Evolutionary conservation across 768 basidiomycete species (phyloP).

Genomic region (Agaricus sinodeliciosus): DNA sequence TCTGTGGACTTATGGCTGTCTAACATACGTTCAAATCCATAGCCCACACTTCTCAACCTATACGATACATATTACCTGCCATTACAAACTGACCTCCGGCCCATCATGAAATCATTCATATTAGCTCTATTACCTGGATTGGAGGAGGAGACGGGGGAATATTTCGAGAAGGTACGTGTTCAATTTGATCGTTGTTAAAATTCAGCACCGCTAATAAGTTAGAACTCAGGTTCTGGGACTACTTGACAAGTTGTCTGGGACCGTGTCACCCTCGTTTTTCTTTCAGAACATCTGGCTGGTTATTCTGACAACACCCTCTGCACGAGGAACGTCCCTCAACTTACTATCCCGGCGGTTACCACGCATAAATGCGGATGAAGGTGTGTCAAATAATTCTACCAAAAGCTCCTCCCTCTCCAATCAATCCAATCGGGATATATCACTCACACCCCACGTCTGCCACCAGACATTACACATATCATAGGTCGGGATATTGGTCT

Average conservation of each 20-base stretch:
- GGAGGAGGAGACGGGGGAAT: slow-evolving; percentile 97
- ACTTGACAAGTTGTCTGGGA: slow-evolving; percentile 75
- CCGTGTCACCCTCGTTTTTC: slow-evolving; percentile 85
- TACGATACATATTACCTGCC: slow-evolving; percentile 92
- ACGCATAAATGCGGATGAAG: slow-evolving; percentile 60
- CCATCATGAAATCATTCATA: slow-evolving; percentile 91
- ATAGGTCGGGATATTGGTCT: slow-evolving; percentile 86
- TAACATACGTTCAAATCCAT: background rate
- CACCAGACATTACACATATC: slow-evolving; percentile 56
- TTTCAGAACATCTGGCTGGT: slow-evolving; percentile 93
- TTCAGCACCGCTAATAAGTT: background rate
- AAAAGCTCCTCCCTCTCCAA: background rate
- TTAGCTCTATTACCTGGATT: slow-evolving; percentile 90
- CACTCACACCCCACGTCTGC: background rate
- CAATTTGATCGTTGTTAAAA: slow-evolving; percentile 8
- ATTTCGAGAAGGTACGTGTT: slow-evolving; percentile 74
- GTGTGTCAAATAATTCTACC: slow-evolving; percentile 25
- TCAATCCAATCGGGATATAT: background rate
- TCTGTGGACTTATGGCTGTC: background rate
- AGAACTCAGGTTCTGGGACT: slow-evolving; percentile 64
- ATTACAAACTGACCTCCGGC: slow-evolving; percentile 71
- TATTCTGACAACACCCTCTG: slow-evolving; percentile 83
- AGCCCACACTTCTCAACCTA: slow-evolving; percentile 87
- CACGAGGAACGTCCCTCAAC: slow-evolving; percentile 81
- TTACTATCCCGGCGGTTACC: slow-evolving; percentile 82